Evolutionary conservation across 2,329 filamentous ascomycete genomes (phyloP), one percentile per base, ranked within the genome.

Genomic region (Epichloe sibirici): DNA sequence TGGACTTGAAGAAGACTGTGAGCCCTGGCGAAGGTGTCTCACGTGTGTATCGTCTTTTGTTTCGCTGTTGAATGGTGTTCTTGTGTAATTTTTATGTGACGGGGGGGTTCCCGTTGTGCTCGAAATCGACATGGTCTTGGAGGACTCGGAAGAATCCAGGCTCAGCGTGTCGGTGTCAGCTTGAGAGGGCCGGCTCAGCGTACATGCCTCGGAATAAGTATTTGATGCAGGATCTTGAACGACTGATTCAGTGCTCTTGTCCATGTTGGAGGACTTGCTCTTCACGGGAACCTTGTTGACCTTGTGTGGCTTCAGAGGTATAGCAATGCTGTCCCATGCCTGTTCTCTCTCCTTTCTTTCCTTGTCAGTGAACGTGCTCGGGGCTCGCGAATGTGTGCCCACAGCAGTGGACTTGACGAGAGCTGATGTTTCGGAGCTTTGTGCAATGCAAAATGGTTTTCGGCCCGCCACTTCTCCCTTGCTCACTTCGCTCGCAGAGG

Each of bases 321-420:
- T 63, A 40, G 62, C 55, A 56, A 69, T 68, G 52, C 60, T 66
- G 60, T 65, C 58, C 65, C 64, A 67, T 49, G 59, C 60, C 59
- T 61, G 57, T 54, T 57, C 62, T 52, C 66, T 62, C 40, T 57
- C 58, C 55, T 62, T 61, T 37, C 66, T 65, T 52, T 69, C 56
- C 47, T 63, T 55, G 45, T 62, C 58, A 12, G 66, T 66, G 39
- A 66, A 67, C 5, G 53, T 47, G 40, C 62, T 61, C 17, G 55
- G 35, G 17, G 38, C 48, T 35, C 59, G 57, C 28, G 34, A 31
- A 28, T 59, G 57, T n/a, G 21, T 28, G 12, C 37, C 42, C 15
- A 11, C 5, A 12, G 8, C 39, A 37, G 31, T 13, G 12, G 35
- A 8, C n/a, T 31, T 23, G 15, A 13, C 15, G 3, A 44, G 23